phyloP scores from a whole-genome alignment of 192 early-diverging fungal genomes.

The Diversispora eburnea region DNA sequence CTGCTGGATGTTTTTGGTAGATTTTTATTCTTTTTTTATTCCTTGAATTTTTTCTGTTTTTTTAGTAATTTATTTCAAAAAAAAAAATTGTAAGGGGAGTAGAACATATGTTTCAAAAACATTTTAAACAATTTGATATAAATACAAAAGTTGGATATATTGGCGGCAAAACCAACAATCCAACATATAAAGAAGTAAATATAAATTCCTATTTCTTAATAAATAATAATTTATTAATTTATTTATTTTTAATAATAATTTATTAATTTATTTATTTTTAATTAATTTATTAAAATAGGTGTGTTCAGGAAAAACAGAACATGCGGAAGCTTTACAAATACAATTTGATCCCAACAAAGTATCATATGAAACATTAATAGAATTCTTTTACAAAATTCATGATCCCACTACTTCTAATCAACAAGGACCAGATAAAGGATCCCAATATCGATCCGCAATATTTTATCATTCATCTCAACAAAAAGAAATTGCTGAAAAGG shows the following conservation, averaged over 20 bases:
- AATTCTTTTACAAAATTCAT: conserved; percentile 81
- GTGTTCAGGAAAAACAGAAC: conserved; percentile 69
- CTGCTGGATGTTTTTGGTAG: conserved; percentile 93
- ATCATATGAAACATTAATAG: conserved; percentile 70
- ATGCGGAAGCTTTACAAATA: conserved; percentile 82
- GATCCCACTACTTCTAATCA: conserved; percentile 85
- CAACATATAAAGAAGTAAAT: conserved; percentile 50
- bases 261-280: not conserved
- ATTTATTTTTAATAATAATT: too few relatives aligned
- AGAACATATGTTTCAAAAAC: conserved; percentile 48
- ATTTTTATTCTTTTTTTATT: not conserved
- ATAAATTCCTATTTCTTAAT: too few relatives aligned
- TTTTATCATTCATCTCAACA: conserved; percentile 80
- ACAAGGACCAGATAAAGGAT: conserved; percentile 81
- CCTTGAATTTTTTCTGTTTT: not conserved
- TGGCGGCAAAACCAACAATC: conserved; percentile 43
- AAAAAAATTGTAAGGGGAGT: conserved; percentile 46
- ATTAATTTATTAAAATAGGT: conserved; percentile 41
- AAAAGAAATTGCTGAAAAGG: conserved; percentile 65
- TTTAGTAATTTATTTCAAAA: not conserved
- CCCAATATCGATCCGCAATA: conserved; percentile 86
- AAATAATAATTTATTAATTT: not conserved
- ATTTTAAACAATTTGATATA: conserved; percentile 44
- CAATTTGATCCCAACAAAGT: conserved; percentile 68
- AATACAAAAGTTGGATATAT: conserved; percentile 53